Base-by-base conservation (phyloP, 2,329 filamentous ascomycete species). In the Arthrobotrys entomopaga region DNA sequence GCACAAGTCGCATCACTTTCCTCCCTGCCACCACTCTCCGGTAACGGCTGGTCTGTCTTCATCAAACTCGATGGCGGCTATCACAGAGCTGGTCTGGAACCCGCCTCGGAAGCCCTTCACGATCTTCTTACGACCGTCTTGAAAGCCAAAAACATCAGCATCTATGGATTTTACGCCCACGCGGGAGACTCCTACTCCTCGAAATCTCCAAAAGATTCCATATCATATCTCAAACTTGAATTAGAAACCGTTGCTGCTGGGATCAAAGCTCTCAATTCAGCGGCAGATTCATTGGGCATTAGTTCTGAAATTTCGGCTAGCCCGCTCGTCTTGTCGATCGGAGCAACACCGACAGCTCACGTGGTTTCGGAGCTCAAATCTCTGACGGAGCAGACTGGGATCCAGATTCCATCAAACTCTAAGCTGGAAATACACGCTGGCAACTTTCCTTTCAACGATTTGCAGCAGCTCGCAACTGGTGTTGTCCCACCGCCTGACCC, bases 51-150 rank as follows among this genome's bases (percentile, higher is more conserved):
- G 2, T 84, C 83, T 0, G 83, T 91, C 13, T 91, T 89, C 79
- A 82, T 93, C 78, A 93, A 93, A 78, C 86, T 94, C 43, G 90
- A 94, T 79, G 88, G 90, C 58, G 90, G 90, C 10, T 88, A 88
- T 77, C 85, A 88, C 78, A 88, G 91, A 15, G 90, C 91, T 0
- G 91, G 91, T 19, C 84, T 92, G 0, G 79, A 83, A 34, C 78
- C 78, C 0, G 65, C 82, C 1, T 77, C 82, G 0, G 75, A 80
- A 34, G 77, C 77, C 40, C 75, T 82, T 0, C 76, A 70, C 6
- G 60, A 76, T 1, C 77, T 78, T 0, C 80, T 82, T 53, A 60
- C 78, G 11, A 48, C 63, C 4, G 81, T 80, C 0, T 26, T 77
- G 1, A 79, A 22, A 4, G 20, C 58, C 81, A 0, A 77, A 77